These are phyloP conservation scores for Candida freyschussii DNA, from an alignment of 1,139 yeast species.

Conservation along the genomic window DNA sequence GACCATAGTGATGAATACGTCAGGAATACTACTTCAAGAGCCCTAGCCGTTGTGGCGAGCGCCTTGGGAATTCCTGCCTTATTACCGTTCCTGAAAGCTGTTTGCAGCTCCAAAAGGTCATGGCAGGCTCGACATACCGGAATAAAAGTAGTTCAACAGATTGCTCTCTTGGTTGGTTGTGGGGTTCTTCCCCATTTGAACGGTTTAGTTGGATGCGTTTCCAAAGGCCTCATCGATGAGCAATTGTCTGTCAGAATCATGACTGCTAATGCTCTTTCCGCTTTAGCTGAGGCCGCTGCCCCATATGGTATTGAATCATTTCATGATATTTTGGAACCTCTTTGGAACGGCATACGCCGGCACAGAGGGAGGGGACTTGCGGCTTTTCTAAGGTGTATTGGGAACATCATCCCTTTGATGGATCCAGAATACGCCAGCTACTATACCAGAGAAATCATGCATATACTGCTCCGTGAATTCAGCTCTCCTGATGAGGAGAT, in stretches of 20 bases:
- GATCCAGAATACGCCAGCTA: constrained; percentile 74
- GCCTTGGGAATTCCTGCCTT: constrained; percentile 69
- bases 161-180: constrained; percentile 64
- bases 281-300: constrained; percentile 77
- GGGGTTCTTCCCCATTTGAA: constrained; percentile 73
- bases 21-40: constrained; percentile 70
- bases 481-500: constrained; percentile 85
- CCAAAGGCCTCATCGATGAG: constrained; percentile 64
- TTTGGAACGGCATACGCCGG: constrained; percentile 74
- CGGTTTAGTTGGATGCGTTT: constrained; percentile 58
- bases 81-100: constrained; percentile 79
- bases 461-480: constrained; percentile 66
- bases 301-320: constrained; percentile 94
- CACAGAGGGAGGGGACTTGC: constrained; percentile 80
- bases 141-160: constrained; percentile 68
- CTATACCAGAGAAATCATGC: constrained; percentile 71
- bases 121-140: constrained; percentile 93
- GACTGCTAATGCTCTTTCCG: constrained; percentile 68
- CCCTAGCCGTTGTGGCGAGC: constrained; percentile 81
- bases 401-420: constrained; percentile 82
- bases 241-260: constrained; percentile 61
- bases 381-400: constrained; percentile 73
- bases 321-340: constrained; percentile 60
- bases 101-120: constrained; percentile 69
- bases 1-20: constrained; percentile 81